Percentiles rank a stretch among this genome's conserved stretches.
Conservation (phyloP, 805 yeast genomes). For the Scheffersomyces amazonensis region DNA sequence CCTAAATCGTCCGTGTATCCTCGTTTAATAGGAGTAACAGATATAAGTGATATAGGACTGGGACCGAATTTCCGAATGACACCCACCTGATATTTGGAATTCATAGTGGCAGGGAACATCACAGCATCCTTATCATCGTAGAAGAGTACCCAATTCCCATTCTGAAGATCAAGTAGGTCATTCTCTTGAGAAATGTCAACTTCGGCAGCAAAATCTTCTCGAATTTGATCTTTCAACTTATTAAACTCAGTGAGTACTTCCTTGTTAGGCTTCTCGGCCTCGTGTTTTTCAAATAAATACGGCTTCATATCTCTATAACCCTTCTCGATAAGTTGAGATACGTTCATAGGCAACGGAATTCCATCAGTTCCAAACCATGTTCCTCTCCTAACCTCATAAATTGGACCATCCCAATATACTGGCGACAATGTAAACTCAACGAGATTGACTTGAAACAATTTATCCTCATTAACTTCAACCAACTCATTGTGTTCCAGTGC, state of each 20-base stretch:
- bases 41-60: conserved; percentile 36
- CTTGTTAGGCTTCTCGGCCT: conserved; percentile 7
- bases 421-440: conserved; percentile 55
- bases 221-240: conserved; percentile 4
- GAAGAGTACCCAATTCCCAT: conserved; percentile 37
- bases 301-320: conserved; percentile 45
- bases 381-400: conserved; percentile 79
- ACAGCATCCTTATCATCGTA: conserved; percentile 44
- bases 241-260: conserved; percentile 15
- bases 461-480: conserved; percentile 78
- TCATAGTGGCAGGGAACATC: conserved; percentile 42
- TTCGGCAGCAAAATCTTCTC: conserved; percentile 11
- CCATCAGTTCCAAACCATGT: conserved; percentile 71
- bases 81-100: conserved; percentile 34
- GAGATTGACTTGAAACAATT: conserved; percentile 70
- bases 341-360: conserved; percentile 47
- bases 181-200: conserved; percentile 19
- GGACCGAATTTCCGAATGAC: conserved; percentile 34
- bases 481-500: background rate
- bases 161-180: conserved; percentile 26
- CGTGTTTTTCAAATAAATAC: conserved; percentile 14
- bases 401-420: conserved; percentile 86
- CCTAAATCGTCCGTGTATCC: conserved; percentile 43
- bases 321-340: conserved; percentile 59
- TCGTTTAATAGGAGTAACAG: conserved; percentile 49